These are phyloP conservation scores for Puccinia hordei DNA, from an alignment of 1,284 basidiomycete genomes.

Conservation along the genomic window DNA sequence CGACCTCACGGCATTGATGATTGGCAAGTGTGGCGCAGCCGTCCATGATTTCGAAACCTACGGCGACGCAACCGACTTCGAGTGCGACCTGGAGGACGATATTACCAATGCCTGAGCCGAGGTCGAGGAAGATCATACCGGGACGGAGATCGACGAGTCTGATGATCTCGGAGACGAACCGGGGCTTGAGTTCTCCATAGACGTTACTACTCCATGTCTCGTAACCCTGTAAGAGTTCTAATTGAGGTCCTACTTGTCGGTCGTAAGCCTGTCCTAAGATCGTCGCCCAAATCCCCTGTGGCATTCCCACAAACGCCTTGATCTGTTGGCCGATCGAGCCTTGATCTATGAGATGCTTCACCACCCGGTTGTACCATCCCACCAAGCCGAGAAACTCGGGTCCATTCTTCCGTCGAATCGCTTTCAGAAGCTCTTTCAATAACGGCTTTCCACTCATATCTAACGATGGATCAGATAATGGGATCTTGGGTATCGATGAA, in stretches of 20 bases:
- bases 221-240: constrained; percentile 62
- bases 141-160: constrained; percentile 58
- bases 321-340: constrained; percentile 59
- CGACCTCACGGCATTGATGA: constrained; percentile 62
- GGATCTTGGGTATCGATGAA: constrained; percentile 40
- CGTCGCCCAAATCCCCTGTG: constrained; percentile 61
- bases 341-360: constrained; percentile 59
- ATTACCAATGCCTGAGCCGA: constrained; percentile 66
- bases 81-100: constrained; percentile 64
- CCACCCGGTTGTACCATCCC: constrained; percentile 62
- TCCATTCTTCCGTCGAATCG: constrained; percentile 63
- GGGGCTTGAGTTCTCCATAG: constrained; percentile 61
- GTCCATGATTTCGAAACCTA: constrained; percentile 64
- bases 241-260: constrained; percentile 64
- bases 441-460: constrained; percentile 58
- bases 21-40: constrained; percentile 62
- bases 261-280: constrained; percentile 65
- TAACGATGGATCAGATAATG: background rate
- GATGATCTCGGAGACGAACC: constrained; percentile 60
- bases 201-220: constrained; percentile 59
- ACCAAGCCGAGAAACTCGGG: constrained; percentile 62
- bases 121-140: constrained; percentile 62
- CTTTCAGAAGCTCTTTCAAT: constrained; percentile 63
- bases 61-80: constrained; percentile 62
- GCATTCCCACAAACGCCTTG: constrained; percentile 54